A percentile compares a stretch with the other conserved stretches of the same genome.
Evolutionary conservation across 108 stramenopile species (phyloP).

Genomic region (Bacterosira constricta): DNA sequence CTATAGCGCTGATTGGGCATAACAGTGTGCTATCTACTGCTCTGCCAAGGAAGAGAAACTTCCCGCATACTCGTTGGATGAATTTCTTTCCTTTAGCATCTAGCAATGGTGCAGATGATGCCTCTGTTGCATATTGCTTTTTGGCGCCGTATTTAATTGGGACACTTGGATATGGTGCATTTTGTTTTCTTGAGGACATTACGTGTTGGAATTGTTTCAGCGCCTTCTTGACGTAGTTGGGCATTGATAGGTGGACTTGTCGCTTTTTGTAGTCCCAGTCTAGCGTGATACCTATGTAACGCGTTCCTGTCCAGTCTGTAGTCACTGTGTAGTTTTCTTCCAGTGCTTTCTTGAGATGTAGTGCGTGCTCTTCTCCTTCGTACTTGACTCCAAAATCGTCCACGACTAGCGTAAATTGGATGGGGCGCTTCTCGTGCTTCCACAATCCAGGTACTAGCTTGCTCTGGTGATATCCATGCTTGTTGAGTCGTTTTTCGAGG

Average conservation of each 20-base stretch:
- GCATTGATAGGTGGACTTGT: slow-evolving; percentile 45
- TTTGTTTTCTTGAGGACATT: slow-evolving; percentile 30
- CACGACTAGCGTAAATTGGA: slow-evolving; percentile 10
- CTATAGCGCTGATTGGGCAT: too few species aligned
- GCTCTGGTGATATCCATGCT: too few species aligned
- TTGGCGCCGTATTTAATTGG: slow-evolving; percentile 41
- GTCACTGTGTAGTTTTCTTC: slow-evolving; percentile 20
- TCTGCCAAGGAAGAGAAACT: slow-evolving; percentile 48
- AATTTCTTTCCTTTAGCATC: slow-evolving; percentile 16
- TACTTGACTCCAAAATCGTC: slow-evolving; percentile 35
- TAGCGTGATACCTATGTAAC: too few species aligned
- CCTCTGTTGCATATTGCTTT: slow-evolving; percentile 28
- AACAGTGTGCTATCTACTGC: slow-evolving; percentile 46
- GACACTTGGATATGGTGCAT: slow-evolving; percentile 33
- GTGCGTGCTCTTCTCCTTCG: slow-evolving; percentile 3
- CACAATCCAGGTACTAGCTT: slow-evolving; percentile 45
- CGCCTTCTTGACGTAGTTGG: slow-evolving; percentile 51
- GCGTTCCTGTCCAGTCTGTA: slow-evolving; percentile 34
- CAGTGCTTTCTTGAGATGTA: slow-evolving; percentile 11
- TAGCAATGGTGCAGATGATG: slow-evolving; percentile 23
- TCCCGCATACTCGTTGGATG: slow-evolving; percentile 44
- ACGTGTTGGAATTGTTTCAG: slow-evolving; percentile 44
- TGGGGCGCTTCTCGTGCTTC: slow-evolving; percentile 18
- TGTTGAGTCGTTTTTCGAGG: background rate
- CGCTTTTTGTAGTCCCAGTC: slow-evolving; percentile 48